phyloP scores from a whole-genome alignment of 495 filamentous ascomycete species.

The Coniosporium apollinis region DNA sequence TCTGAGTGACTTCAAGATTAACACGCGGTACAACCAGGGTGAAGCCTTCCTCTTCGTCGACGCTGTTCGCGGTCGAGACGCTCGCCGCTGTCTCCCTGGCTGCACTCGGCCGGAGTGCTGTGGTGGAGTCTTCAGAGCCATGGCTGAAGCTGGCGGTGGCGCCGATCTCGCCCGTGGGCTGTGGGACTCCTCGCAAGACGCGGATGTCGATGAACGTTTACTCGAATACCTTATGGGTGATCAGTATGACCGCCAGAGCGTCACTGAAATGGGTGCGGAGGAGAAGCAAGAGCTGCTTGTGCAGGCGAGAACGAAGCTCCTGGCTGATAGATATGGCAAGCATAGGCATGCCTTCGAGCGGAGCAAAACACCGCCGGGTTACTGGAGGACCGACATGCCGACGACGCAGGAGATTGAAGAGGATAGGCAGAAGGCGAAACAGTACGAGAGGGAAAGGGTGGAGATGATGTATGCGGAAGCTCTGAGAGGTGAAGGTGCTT shows the following conservation, averaged over 20 bases:
- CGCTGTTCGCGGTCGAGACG: conserved; percentile 54
- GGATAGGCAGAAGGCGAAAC: conserved; percentile 43
- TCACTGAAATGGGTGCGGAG: conserved; percentile 29
- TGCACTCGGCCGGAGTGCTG: conserved; percentile 68
- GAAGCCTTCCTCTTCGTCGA: conserved; percentile 57
- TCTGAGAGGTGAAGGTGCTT: conserved; percentile 54
- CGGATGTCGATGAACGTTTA: conserved; percentile 31
- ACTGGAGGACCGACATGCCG: conserved; percentile 81
- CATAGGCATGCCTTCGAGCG: conserved; percentile 63
- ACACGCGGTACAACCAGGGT: conserved; percentile 56
- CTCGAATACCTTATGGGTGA: conserved; percentile 51
- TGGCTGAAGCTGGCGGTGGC: conserved; percentile 33
- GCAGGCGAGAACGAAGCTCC: conserved; percentile 45
- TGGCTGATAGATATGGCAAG: conserved; percentile 57
- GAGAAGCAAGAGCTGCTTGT: conserved; percentile 42
- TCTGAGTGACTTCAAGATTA: conserved; percentile 63
- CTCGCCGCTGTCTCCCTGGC: conserved; percentile 59
- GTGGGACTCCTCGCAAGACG: conserved; percentile 15
- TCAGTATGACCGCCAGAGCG: conserved; percentile 14
- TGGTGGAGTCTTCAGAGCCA: conserved; percentile 49
- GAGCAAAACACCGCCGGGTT: conserved; percentile 58
- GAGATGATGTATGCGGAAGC: conserved; percentile 67
- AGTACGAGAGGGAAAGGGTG: conserved; percentile 42
- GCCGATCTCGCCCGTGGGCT: conserved; percentile 5
- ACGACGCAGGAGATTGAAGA: conserved; percentile 56